Conservation (phyloP, 1,139 yeast genomes). For the Kurtzmaniella quercitrusa region DNA sequence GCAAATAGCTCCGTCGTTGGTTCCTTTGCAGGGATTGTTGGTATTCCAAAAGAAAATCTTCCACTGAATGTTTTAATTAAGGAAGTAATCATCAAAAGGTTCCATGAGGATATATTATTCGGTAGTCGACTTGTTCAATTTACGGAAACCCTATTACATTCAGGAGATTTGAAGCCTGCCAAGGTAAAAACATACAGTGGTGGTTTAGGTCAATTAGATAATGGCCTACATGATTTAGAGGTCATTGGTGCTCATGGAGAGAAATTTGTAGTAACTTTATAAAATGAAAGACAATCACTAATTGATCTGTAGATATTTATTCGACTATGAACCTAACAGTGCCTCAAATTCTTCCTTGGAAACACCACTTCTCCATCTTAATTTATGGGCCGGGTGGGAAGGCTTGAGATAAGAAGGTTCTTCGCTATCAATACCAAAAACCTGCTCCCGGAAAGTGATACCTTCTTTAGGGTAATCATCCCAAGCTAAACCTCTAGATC, state of each 20-base stretch:
- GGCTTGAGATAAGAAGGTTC: slow-evolving; percentile 19
- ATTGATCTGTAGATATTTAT: too few species aligned
- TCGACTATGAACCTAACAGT: background rate
- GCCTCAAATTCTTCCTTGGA: slow-evolving; percentile 33
- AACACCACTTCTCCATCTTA: slow-evolving; percentile 39
- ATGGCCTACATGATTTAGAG: slow-evolving; percentile 36
- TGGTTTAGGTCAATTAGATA: slow-evolving; percentile 25
- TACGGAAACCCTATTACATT: slow-evolving; percentile 26
- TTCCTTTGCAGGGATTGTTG: slow-evolving; percentile 36
- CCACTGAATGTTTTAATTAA: slow-evolving; percentile 22
- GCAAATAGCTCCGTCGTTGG: slow-evolving; percentile 10
- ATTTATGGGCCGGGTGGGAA: slow-evolving; percentile 34
- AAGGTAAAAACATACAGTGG: slow-evolving; percentile 30
- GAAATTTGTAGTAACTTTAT: slow-evolving; percentile 29
- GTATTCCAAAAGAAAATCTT: slow-evolving; percentile 23
- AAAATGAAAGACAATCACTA: too few species aligned
- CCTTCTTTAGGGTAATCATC: slow-evolving; percentile 24
- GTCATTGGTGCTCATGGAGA: slow-evolving; percentile 38
- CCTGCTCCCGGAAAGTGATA: slow-evolving; percentile 22
- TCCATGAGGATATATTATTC: slow-evolving; percentile 39
- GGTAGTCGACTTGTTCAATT: slow-evolving; percentile 31
- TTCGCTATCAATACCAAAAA: slow-evolving; percentile 22
- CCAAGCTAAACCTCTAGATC: slow-evolving; percentile 23
- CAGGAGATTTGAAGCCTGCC: slow-evolving; percentile 26
- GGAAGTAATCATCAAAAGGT: slow-evolving; percentile 35